Percentiles rank a stretch among this genome's conserved stretches.
These are phyloP conservation scores for Pseudognaphalium luteoalbum DNA, from an alignment of 129 eudicot genomes.

Conservation along the genomic window DNA sequence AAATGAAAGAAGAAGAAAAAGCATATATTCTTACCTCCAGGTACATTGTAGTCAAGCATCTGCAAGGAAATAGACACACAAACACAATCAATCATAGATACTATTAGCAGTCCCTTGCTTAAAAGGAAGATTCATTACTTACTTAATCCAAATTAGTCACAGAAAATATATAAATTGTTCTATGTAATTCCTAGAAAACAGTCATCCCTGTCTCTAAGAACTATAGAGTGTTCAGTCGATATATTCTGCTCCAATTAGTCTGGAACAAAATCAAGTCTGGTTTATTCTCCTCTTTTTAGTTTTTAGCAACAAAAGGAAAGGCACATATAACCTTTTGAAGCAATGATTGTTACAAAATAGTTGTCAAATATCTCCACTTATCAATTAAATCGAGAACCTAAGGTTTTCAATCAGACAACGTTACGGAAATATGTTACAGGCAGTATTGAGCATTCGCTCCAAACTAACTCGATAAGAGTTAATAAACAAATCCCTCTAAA, in stretches of 20 bases:
- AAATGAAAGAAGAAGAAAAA: not conserved
- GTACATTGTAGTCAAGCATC: conserved; percentile 95
- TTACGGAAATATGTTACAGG: too few species aligned
- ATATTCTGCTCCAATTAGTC: not conserved
- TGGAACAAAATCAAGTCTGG: not conserved
- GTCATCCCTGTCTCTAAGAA: not conserved
- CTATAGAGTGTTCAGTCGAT: not conserved
- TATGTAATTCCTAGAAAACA: not conserved
- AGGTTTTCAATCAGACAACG: too few species aligned
- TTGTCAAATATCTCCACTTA: too few species aligned
- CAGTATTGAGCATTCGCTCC: not conserved
- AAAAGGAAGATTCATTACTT: not conserved
- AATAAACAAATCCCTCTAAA: not conserved
- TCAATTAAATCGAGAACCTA: not conserved
- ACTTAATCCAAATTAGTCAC: not conserved
- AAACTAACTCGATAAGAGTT: not conserved
- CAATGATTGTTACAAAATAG: too few species aligned
- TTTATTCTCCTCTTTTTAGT: not conserved
- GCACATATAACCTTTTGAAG: too few species aligned
- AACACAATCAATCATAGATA: conserved; percentile 25
- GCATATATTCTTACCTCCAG: conserved; percentile 56
- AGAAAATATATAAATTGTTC: not conserved
- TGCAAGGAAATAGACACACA: conserved; percentile 38
- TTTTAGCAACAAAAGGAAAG: too few species aligned
- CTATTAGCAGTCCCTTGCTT: conserved; percentile 9